Base-by-base conservation (phyloP, 2,329 filamentous ascomycete species). In the Aspergillus sp. region DNA sequence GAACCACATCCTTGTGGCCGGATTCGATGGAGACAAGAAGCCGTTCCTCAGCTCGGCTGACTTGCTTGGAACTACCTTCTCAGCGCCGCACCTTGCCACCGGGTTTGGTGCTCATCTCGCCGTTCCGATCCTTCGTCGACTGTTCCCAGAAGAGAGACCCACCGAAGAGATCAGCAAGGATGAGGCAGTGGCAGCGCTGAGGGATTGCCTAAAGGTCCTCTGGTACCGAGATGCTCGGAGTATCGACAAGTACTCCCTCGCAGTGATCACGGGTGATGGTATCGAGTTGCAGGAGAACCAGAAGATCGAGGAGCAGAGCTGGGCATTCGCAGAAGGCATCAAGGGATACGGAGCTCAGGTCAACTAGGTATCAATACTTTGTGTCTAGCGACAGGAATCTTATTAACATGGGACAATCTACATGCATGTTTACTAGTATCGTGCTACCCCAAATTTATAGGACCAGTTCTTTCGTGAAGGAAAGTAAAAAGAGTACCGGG, bases 171-270 rank as follows among this genome's bases (percentile, higher is more conserved):
- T 98, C 65, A 87, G 82, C 46, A 85, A 87, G 74, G 93, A 97
- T 70, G 78, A 90, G 74, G 95, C 95, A 52, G 82, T 97, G 62
- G 82, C 89, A 59, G 85, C 92, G 46, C 80, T 99, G 73, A 90
- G 90, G 82, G 90, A 96, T 80, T 96, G 92, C 79, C 93, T 99
- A 91, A 98, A 98, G 85, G 94, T 98, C 55, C 84, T 99, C 62
- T 99, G 91, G 82, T 99, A 99, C 83, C 87, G 95, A 70, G 95
- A 99, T 79, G 95, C 95, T 49, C 88, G 95, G 77, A 96, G 91
- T 80, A 80, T 95, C 79, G 92, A 97, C 79, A 84, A 85, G 68
- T 99, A 97, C 82, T 95, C 91, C 65, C 88, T 98, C 74, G 94
- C 94, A 20, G 84, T 98, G 56, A 84, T 99, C 58, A 95, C 91